phyloP scores from a whole-genome alignment of 768 basidiomycete genomes.

The Tylopilus cervinicoccineus region DNA sequence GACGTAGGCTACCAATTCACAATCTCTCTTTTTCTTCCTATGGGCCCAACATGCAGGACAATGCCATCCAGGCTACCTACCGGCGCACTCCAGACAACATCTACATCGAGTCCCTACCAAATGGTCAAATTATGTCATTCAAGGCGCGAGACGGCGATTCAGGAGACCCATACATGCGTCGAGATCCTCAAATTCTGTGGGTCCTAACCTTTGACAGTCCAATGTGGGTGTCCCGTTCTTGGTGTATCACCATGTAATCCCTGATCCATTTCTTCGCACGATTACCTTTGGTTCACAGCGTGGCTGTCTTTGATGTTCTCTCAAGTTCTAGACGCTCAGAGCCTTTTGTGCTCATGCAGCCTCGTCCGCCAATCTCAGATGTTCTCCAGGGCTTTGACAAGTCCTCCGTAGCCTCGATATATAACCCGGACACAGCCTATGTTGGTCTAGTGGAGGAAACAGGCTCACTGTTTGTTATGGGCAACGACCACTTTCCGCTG shows the following conservation, averaged over 20 bases:
- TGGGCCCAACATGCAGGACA: conserved; percentile 88
- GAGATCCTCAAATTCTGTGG: conserved; percentile 51
- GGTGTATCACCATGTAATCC: not conserved
- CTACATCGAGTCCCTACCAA: conserved; percentile 79
- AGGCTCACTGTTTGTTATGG: conserved; percentile 81
- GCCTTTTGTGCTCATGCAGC: conserved; percentile 85
- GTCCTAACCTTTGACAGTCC: conserved; percentile 55
- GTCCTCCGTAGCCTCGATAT: conserved; percentile 34
- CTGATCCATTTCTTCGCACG: conserved; percentile 11
- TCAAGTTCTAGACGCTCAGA: conserved; percentile 41
- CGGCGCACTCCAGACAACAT: conserved; percentile 69
- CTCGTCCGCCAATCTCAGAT: conserved; percentile 70
- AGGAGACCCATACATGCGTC: conserved; percentile 25
- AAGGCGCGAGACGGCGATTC: conserved; percentile 36
- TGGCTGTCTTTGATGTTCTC: conserved; percentile 80
- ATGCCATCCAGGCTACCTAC: conserved; percentile 67
- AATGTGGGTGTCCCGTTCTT: conserved; percentile 46
- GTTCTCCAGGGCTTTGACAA: conserved; percentile 52
- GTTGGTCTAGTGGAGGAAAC: conserved; percentile 74
- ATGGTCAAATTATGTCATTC: conserved; percentile 77
- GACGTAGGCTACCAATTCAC: conserved; percentile 51
- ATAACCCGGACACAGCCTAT: conserved; percentile 60
- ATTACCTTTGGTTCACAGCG: conserved; percentile 40
- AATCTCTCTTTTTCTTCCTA: conserved; percentile 89
- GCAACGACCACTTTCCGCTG: conserved; percentile 74